phyloP scores from a whole-genome alignment of 2,329 filamentous ascomycete genomes.

The Fonsecaea monophora region DNA sequence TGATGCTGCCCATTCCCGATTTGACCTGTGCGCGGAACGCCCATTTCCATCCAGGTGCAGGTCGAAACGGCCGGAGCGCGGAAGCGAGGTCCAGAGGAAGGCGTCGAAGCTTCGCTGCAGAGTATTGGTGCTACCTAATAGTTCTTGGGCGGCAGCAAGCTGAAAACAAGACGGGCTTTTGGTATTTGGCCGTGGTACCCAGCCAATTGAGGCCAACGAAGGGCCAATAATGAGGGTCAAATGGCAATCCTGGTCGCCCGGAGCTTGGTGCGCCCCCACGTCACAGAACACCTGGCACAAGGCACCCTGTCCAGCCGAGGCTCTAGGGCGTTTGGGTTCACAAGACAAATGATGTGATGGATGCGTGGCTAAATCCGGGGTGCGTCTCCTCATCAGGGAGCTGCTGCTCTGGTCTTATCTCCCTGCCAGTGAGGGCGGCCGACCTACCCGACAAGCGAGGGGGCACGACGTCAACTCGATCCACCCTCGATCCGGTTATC shows the following conservation, averaged over 20 bases:
- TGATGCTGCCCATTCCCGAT: not conserved
- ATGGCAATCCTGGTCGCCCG: not conserved
- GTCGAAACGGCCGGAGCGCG: conserved; percentile 8
- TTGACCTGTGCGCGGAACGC: not conserved
- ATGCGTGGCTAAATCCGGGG: conserved; percentile 32
- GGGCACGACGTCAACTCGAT: conserved; percentile 32
- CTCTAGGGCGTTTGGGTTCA: conserved; percentile 21
- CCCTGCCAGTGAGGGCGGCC: conserved; percentile 18
- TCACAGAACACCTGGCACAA: conserved; percentile 17
- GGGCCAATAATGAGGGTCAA: too few species aligned
- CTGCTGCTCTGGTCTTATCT: conserved; percentile 17
- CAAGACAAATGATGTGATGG: conserved; percentile 28
- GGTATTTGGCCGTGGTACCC: not conserved
- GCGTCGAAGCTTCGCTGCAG: conserved; percentile 5
- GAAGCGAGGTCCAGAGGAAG: conserved; percentile 8
- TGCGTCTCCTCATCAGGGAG: conserved; percentile 25
- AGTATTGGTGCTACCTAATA: not conserved
- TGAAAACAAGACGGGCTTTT: not conserved
- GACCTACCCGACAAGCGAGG: conserved; percentile 28
- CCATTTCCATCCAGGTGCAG: conserved; percentile 1
- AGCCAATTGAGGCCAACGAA: conserved; percentile 1
- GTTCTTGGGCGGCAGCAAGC: not conserved
- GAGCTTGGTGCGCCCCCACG: conserved; percentile 19
- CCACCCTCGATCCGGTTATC: conserved; percentile 32
- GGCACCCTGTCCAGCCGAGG: conserved; percentile 22